Base-by-base conservation (phyloP, 2,329 filamentous ascomycete genomes). In the Trichoderma afroharzianum region DNA sequence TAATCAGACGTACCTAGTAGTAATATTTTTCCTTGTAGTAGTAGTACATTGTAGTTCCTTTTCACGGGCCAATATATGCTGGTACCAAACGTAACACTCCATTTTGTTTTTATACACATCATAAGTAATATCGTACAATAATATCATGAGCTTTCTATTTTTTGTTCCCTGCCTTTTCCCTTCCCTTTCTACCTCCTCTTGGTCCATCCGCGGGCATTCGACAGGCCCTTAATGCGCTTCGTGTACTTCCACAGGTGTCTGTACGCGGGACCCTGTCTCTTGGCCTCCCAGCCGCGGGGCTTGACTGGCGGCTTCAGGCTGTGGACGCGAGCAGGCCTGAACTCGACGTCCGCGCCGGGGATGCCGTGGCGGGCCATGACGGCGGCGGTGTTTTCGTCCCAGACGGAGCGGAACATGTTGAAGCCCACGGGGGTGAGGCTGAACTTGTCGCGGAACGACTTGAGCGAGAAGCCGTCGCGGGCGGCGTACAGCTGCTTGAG, bases 371-470 rank as follows among this genome's bases (percentile, higher is more conserved):
- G 88, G 79, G 90, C 85, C 95, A 99, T 98, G 74, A 99, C 93
- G 64, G 85, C 90, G n/a, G 89, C 90, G 68, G 93, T 99, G 77
- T 88, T 89, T 72, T 96, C 93, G 81, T 99, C 96, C 93, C 95
- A 98, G 75, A 92, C 84, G 72, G 90, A 91, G 75, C 96, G 90
- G 90, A 98, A 99, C 76, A 99, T 84, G 79, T 90, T 93, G 76
- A 94, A 92, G 57, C 95, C 95, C 72, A 98, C 90, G 8, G 95
- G 89, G 72, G 85, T 87, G 73, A 96, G 84, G 71, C 84, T 82
- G 79, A 93, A 89, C 79, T 90, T 91, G 79, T 90, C 88, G 75
- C 91, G 88, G 80, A 97, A 92, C 73, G 88, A 89, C 78, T 93
- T 91, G 73, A 97, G 84, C 71, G 87, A 91, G 83, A 97, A 97